A percentile compares a stretch with the other conserved stretches of the same genome.
Conservation (phyloP, 495 filamentous ascomycete genomes). For the Penicilliopsis zonata region DNA sequence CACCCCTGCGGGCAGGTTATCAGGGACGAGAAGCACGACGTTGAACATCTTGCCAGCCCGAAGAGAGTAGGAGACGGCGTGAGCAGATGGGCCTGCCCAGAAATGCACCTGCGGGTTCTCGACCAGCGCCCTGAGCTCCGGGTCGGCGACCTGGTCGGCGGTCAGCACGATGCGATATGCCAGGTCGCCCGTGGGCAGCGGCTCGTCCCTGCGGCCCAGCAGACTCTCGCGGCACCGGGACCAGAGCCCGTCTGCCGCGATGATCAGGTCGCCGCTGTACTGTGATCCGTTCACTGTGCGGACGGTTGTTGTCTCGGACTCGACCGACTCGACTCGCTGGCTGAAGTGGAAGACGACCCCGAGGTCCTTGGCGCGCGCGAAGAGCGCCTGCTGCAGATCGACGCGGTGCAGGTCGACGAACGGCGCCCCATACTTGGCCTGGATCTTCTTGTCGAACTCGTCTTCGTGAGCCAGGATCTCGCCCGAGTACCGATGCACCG, state of each 20-base stretch:
- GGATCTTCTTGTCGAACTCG: conserved; percentile 28
- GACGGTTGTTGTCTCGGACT: conserved; percentile 17
- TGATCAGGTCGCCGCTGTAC: conserved; percentile 37
- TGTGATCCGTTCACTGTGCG: conserved; percentile 11
- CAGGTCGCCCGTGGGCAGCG: conserved; percentile 51
- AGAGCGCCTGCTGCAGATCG: conserved; percentile 41
- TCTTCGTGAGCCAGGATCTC: conserved; percentile 39
- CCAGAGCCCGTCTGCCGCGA: conserved; percentile 49
- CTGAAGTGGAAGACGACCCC: no score
- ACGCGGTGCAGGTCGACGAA: conserved; percentile 51
- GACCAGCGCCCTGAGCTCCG: conserved; percentile 36
- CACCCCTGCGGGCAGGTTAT: conserved; percentile 48
- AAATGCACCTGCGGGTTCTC: conserved; percentile 51
- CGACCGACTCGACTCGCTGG: no score
- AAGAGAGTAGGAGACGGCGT: conserved; percentile 44
- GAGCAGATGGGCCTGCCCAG: conserved; percentile 56
- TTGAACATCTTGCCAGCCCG: conserved; percentile 51
- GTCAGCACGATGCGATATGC: conserved; percentile 53
- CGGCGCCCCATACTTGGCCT: conserved; percentile 32
- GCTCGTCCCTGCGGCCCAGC: conserved; percentile 25
- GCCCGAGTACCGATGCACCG: conserved; percentile 47
- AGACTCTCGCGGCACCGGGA: conserved; percentile 37
- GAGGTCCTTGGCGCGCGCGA: conserved; percentile 31
- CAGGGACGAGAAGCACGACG: conserved; percentile 57
- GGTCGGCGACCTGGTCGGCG: conserved; percentile 29